Percentiles rank a stretch among this genome's conserved stretches.
These are phyloP conservation scores for Rhinocladiella mackenziei DNA, from an alignment of 2,329 filamentous ascomycete species.

Conservation along the genomic window DNA sequence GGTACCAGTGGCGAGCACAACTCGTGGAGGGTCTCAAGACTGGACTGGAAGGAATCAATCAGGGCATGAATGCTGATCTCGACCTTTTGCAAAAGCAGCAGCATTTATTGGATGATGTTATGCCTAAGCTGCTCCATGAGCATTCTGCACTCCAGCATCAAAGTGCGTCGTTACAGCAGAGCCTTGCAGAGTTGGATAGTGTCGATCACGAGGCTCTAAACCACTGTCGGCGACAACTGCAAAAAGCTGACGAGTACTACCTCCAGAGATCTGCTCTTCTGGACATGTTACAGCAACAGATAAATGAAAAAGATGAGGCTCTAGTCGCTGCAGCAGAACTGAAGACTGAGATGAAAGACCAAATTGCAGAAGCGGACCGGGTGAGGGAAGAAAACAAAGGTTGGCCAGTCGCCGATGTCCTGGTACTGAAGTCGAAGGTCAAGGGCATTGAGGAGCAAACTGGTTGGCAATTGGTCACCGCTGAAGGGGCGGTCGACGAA, in stretches of 20 bases:
- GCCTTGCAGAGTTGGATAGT: conserved; percentile 69
- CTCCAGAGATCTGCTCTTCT: conserved; percentile 65
- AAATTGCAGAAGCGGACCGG: conserved; percentile 78
- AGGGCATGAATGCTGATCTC: conserved; percentile 73
- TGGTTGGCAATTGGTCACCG: conserved; percentile 44
- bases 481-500: conserved; percentile 31
- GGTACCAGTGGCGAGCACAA: conserved; percentile 97
- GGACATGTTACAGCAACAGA: conserved; percentile 61
- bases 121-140: conserved; percentile 62
- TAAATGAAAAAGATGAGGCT: conserved; percentile 62
- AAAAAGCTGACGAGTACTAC: conserved; percentile 62
- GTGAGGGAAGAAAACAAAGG: conserved; percentile 83
- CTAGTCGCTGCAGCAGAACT: conserved; percentile 61
- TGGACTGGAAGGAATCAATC: conserved; percentile 69
- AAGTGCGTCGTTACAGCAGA: conserved; percentile 62
- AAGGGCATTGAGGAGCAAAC: conserved; percentile 40
- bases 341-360: conserved; percentile 65
- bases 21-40: conserved; percentile 77
- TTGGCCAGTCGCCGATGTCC: conserved; percentile 80
- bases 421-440: conserved; percentile 67
- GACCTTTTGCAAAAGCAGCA: conserved; percentile 64
- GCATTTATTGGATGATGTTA: conserved; percentile 59
- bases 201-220: conserved; percentile 60
- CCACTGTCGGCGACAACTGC: conserved; percentile 65
- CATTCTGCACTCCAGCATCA: conserved; percentile 61